Evolutionary conservation across 139 green algal species (phyloP), one percentile per base, ranked within the genome.

Genomic region (Auxenochlorella pyrenoidosa): DNA sequence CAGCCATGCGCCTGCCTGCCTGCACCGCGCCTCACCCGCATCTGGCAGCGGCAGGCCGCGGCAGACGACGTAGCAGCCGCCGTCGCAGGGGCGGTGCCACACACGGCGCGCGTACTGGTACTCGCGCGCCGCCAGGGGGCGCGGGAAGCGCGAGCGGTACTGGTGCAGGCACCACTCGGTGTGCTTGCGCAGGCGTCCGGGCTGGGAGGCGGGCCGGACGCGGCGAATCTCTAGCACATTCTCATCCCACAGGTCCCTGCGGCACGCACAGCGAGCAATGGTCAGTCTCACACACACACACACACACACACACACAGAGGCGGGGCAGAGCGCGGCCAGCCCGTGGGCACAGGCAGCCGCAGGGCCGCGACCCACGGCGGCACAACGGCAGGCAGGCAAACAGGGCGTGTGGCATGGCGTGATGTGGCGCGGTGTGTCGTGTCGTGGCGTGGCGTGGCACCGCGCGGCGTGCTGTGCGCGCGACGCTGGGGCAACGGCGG

Each of bases 81-180:
- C 94, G 78, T 96, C 94, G 12, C 90, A 84, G 5, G 91, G 89
- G 68, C 90, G 78, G 77, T 88, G 79, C 94, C 94, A 97, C 40
- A 94, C 91, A 30, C 94, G 93, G 36, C 94, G 90, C 2, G 87
- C 94, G 79, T 96, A 97, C 12, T 92, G 75, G 84, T 97, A 97
- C 28, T 92, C 87, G 0, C 94, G 87, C 0, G 82, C 47, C 0
- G 91, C 92, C 94, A 97, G 93, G 51, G 94, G 94, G 44, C 91
- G 89, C 0, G 94, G 94, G 84, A 96, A 96, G 59, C 92, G 91
- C 13, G 89, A 90, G 82, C 90, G 79, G 34, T 92, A 92, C 19
- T 30, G 71, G 83, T 94, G 92, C 80, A 95, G 87, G 83, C 91
- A 88, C 24, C 89, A 91, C 73, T 92, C 89, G 59, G 32, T 51